Percentiles rank a stretch among this genome's conserved stretches.
Evolutionary conservation across 2,329 filamentous ascomycete species (phyloP).

Genomic region (Tolypocladium paradoxum): DNA sequence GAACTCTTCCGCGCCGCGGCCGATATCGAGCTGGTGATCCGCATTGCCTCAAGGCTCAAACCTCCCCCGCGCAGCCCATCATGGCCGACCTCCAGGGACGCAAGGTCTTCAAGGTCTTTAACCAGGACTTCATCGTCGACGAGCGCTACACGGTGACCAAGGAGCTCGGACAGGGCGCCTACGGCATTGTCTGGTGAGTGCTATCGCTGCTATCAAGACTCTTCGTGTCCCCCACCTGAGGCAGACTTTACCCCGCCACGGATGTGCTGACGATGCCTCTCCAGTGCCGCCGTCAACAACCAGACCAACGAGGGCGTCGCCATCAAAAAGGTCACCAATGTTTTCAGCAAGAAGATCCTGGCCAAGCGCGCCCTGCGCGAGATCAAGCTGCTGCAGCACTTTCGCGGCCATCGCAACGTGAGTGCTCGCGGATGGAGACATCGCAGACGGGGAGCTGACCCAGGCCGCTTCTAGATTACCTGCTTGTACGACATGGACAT

Average conservation of each 20-base stretch:
- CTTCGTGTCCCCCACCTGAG: slow-evolving; percentile 9
- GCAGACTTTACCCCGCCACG: slow-evolving; percentile 13
- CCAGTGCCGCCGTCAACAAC: slow-evolving; percentile 82
- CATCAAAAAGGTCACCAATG: slow-evolving; percentile 99
- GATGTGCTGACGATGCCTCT: slow-evolving; percentile 4
- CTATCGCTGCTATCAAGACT: slow-evolving; percentile 1
- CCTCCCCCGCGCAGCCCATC: slow-evolving; percentile 6
- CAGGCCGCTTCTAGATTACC: slow-evolving; percentile 58
- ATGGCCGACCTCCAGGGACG: slow-evolving; percentile 41
- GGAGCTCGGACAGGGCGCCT: slow-evolving; percentile 94
- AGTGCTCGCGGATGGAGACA: slow-evolving; percentile 18
- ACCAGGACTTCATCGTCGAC: slow-evolving; percentile 98
- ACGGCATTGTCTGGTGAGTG: slow-evolving; percentile 90
- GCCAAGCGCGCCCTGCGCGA: slow-evolving; percentile 95
- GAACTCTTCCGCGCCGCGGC: neutral
- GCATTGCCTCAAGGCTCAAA: neutral
- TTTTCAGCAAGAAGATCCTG: slow-evolving; percentile 99
- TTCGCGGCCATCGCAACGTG: slow-evolving; percentile 81
- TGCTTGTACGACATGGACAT: slow-evolving; percentile 99
- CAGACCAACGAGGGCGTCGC: slow-evolving; percentile 88
- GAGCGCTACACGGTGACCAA: slow-evolving; percentile 98
- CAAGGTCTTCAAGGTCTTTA: slow-evolving; percentile 99
- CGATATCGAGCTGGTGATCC: neutral
- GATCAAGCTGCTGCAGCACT: slow-evolving; percentile 98
- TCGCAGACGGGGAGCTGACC: neutral